Evolutionary conservation across 148 eudicot genomes (phyloP), one percentile per base, ranked within the genome.

Genomic region (Bassia scoparia): DNA sequence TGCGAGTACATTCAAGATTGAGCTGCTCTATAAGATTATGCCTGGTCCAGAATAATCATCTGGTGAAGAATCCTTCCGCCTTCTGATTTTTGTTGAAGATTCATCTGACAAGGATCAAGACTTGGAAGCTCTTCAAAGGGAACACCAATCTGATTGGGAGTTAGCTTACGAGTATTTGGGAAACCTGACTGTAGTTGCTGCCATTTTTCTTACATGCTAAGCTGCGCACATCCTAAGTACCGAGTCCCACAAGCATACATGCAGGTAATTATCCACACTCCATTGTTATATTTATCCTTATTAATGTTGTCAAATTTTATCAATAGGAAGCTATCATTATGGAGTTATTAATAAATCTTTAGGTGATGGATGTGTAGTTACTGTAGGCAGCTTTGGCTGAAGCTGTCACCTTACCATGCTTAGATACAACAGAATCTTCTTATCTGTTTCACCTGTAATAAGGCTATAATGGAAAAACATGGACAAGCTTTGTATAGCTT

Each of bases 311-410:
- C 35, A 18, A 15, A 35, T 29, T 44, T 29, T 43, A 12, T 6
- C 7, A 74, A 65, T 85, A 93, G 98, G 90, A 69, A 89, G 84
- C 73, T 94, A 93, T 79, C 91, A n/a, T n/a, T n/a, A 86, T 81
- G 94, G 98, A 76, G 77, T 90, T n/a, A n/a, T n/a, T n/a, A n/a
- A n/a, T 64, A 93, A 86, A 84, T 88, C 92, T 33, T 92, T 85
- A 80, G 96, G 98, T 74, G 98, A 90, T 72, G 98, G 98, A 56
- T 93, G 98, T 96, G 86, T 88, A 58, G 87, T 90, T 63, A 93
- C 96, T 48, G 88, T 85, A 35, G n/a, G n/a, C n/a, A n/a, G 98
- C 96, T 52, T 76, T 93, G 79, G 81, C 90, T 67, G 94, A 90
- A 80, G 98, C 89, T 44, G 79, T 56, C 46, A 87, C 85, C 76